Evolutionary conservation across 192 early-diverging fungal species (phyloP).

Genomic region (Haplosporangium gracile): DNA sequence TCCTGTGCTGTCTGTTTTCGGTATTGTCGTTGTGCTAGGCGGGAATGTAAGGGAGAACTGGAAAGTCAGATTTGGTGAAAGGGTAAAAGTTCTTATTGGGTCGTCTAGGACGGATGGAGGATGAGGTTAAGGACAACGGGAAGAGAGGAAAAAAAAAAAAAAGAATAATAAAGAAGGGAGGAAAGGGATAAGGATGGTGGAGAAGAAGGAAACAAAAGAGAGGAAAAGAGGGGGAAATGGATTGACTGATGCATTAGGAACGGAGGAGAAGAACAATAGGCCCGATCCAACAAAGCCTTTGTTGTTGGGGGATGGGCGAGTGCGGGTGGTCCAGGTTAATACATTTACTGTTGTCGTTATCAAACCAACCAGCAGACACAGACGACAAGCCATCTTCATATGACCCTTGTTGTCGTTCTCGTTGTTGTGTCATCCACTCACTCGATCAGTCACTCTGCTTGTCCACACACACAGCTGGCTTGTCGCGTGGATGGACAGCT

Average conservation of each 20-base stretch:
- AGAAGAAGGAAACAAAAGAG: neutral
- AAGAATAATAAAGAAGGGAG: neutral
- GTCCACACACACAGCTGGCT: neutral
- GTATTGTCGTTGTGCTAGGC: neutral
- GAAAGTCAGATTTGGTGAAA: neutral
- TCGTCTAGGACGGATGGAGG: neutral
- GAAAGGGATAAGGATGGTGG: neutral
- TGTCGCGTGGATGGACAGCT: neutral
- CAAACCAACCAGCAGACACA: slow-evolving; percentile 4
- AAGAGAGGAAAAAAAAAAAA: neutral
- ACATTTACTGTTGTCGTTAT: neutral
- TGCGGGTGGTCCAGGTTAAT: neutral
- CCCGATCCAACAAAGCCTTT: neutral
- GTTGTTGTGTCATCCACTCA: neutral
- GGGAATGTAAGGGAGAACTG: neutral
- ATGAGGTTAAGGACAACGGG: neutral
- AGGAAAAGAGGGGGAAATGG: neutral
- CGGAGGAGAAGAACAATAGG: neutral
- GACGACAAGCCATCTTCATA: neutral
- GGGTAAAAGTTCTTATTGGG: neutral
- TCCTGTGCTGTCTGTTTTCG: neutral
- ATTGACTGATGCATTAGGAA: neutral
- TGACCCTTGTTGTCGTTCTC: neutral
- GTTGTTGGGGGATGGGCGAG: neutral
- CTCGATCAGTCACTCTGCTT: neutral